Conservation (phyloP, 2,329 filamentous ascomycete genomes). For the Ramularia endophylla region DNA sequence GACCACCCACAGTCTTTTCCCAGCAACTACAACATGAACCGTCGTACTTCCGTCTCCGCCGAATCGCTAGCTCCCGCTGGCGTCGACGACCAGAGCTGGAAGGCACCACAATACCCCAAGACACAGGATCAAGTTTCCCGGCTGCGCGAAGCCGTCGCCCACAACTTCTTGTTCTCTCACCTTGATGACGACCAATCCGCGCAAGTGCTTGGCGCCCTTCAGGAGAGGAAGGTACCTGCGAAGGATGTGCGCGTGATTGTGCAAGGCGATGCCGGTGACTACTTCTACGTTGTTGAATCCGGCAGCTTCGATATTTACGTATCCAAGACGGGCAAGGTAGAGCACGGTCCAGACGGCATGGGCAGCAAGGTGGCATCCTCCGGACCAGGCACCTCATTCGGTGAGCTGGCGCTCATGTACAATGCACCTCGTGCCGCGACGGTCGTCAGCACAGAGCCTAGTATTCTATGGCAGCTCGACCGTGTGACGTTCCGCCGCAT, state of each 20-base stretch:
- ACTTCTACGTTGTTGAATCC: slow-evolving; percentile 94
- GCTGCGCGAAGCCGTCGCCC: slow-evolving; percentile 72
- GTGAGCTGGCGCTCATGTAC: slow-evolving; percentile 97
- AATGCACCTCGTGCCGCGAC: slow-evolving; percentile 95
- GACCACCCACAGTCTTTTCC: slow-evolving; percentile 66
- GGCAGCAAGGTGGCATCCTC: slow-evolving; percentile 77
- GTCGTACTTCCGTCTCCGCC: slow-evolving; percentile 92
- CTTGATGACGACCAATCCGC: slow-evolving; percentile 87
- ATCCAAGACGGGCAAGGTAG: slow-evolving; percentile 68
- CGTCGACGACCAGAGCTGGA: slow-evolving; percentile 81
- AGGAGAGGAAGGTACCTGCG: slow-evolving; percentile 92
- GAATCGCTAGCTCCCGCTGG: slow-evolving; percentile 90
- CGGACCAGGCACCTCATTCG: slow-evolving; percentile 85
- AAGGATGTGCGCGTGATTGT: slow-evolving; percentile 88
- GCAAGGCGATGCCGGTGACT: slow-evolving; percentile 93
- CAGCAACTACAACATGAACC: slow-evolving; percentile 86
- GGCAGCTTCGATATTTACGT: slow-evolving; percentile 89
- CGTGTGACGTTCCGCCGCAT: slow-evolving; percentile 96
- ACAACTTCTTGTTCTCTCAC: slow-evolving; percentile 91
- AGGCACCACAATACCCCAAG: slow-evolving; percentile 79
- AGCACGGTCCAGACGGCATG: slow-evolving; percentile 74
- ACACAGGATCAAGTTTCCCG: slow-evolving; percentile 71
- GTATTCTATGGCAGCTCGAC: slow-evolving; percentile 89
- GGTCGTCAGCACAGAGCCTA: slow-evolving; percentile 75
- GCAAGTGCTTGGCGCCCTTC: slow-evolving; percentile 81